Base-by-base conservation (phyloP, 495 filamentous ascomycete genomes). In the Penicillium tannophilum region DNA sequence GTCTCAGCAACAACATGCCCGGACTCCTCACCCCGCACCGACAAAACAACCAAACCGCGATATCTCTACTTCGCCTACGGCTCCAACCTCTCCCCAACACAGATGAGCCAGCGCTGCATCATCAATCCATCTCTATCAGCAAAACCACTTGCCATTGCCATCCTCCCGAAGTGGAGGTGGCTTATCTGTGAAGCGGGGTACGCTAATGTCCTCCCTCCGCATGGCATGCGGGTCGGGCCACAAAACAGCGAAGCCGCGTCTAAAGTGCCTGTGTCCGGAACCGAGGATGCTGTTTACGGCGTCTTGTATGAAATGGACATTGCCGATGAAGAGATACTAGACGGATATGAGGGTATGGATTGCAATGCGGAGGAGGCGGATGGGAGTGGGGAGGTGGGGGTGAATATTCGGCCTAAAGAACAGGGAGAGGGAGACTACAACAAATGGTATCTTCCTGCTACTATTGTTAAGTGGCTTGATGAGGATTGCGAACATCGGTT, bases 1-100 rank as follows among this genome's bases (percentile, higher is more conserved):
- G 28, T 49, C 49, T 23, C 42, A 31, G 35, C 47, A 17, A 33
- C 24, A 17, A 41, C 23, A 2, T 50, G 33, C 42, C 39, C 42
- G 28, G 35, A 46, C 26, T 26, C 62, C 55, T 17, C 51, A 59
- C 52, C 48, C 61, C 35, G 4, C 47, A 56, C 47, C 16, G 4
- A 43, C 48, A 47, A 28, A 56, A 24, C 51, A 35, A 26, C 55
- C 41, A 55, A 54, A 28, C 49, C 46, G 35, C 64, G 54, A 58
- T 55, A 70, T 41, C 67, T 87, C 64, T 90, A 91, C 75, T 90
- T 91, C 66, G 89, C 82, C 66, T 91, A 90, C 71, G 89, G 88
- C 64, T 86, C 80, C 56, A 92, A 92, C 65, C 79, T 91, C 58
- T 89, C 85, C 64, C 74, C 78, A 20, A 69, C 78, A 6, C 88